Evolutionary conservation across 2,329 filamentous ascomycete species (phyloP).

Genomic region (Cercospora sojina): DNA sequence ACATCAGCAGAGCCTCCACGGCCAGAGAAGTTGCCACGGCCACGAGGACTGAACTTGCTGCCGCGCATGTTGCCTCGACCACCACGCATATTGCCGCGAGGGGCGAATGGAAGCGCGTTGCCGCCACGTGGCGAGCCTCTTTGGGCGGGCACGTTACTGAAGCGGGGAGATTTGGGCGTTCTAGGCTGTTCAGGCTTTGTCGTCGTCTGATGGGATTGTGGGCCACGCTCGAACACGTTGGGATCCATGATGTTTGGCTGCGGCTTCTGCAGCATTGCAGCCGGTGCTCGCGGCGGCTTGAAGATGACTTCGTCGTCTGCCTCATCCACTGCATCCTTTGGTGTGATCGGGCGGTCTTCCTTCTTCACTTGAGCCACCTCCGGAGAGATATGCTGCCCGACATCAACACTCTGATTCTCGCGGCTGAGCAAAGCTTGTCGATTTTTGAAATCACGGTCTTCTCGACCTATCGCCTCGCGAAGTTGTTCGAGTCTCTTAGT

Average conservation of each 20-base stretch:
- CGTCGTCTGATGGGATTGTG: slow-evolving; percentile 23
- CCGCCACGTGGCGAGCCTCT: slow-evolving; percentile 24
- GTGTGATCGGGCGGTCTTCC: slow-evolving; percentile 7
- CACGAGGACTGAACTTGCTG: slow-evolving; percentile 13
- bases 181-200: slow-evolving; percentile 11
- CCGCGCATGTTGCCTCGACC: slow-evolving; percentile 31
- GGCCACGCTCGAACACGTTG: slow-evolving; percentile 48
- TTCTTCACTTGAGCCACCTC: not conserved
- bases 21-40: slow-evolving; percentile 24
- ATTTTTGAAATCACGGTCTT: slow-evolving; percentile 50
- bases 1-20: slow-evolving; percentile 27
- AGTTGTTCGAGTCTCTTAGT: slow-evolving; percentile 52
- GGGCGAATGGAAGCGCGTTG: slow-evolving; percentile 22
- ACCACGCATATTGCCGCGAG: slow-evolving; percentile 28
- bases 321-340: slow-evolving; percentile 14
- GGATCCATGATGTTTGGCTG: slow-evolving; percentile 46
- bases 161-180: slow-evolving; percentile 24
- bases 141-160: slow-evolving; percentile 8
- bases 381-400: not conserved
- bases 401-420: slow-evolving; percentile 25
- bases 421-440: slow-evolving; percentile 34
- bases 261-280: slow-evolving; percentile 35
- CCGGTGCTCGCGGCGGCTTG: slow-evolving; percentile 35
- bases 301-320: slow-evolving; percentile 28
- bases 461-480: slow-evolving; percentile 49